Base-by-base conservation (phyloP, 2,329 filamentous ascomycete species). In the Phaeosphaeriaceae sp. region DNA sequence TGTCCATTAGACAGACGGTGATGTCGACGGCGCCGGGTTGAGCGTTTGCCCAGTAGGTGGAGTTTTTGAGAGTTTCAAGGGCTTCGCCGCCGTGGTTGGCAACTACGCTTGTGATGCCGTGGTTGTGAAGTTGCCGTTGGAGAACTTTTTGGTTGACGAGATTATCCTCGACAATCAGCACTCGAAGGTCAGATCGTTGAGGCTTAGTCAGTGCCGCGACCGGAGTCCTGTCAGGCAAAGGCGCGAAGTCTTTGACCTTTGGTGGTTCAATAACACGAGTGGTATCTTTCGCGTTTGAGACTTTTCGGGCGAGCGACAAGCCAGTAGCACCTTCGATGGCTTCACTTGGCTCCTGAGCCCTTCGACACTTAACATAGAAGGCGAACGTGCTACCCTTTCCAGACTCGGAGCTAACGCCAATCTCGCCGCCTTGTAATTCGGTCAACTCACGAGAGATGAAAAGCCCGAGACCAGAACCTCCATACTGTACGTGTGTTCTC, bases 391-490 rank as follows among this genome's bases (percentile, higher is more conserved):
- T 91, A 41, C 91, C 91, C 40, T 86, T 81, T 13, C 88, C 90
- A 56, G 87, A 84, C 60, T 85, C 80, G 0, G 89, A 91, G 1
- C 84, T 83, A 2, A 94, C 89, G 1, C 91, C 91, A 48, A 95
- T 93, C 59, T 91, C 88, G 3, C 91, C 91, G 20, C 91, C 90
- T 72, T 93, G 91, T 11, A 94, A 80, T 71, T 94, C 91, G 0
- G 90, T 91, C n/a, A 95, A 82, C 54, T 91, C 86, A 22, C 90
- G 85, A 40, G 88, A 91, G 63, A 94, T 93, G 74, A 93, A 94
- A 0, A 94, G 81, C 0, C 91, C 91, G 1, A 95, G 82, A 0
- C 91, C 91, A 0, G 88, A 91, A 0, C 91, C 91, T 21, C 91
- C 91, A 63, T 94, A 93, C 65, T 91, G 87, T 17, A 92, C 87